These are phyloP conservation scores for Picea mariana DNA, from an alignment of 83 land plant species.

Conservation along the genomic window DNA sequence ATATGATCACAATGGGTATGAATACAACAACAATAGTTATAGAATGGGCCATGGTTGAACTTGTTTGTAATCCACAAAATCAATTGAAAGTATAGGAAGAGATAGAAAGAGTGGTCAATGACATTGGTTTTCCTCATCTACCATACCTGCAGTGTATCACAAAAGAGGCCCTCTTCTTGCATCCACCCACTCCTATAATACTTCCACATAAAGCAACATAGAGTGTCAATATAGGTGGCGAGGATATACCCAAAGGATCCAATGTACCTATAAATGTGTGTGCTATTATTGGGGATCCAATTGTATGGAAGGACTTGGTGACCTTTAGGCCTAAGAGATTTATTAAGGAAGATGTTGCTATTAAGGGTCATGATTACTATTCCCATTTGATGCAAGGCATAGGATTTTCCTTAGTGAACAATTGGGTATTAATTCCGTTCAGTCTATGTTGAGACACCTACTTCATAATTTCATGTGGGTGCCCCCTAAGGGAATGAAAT, in stretches of 20 bases:
- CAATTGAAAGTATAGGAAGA: slow-evolving; percentile 89
- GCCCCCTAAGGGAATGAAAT: too few relatives aligned
- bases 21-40: slow-evolving; percentile 88
- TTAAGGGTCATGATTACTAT: slow-evolving; percentile 12
- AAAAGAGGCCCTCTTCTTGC: slow-evolving; percentile 85
- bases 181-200: slow-evolving; percentile 39
- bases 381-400: too few relatives aligned
- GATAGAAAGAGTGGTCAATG: slow-evolving; percentile 70
- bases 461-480: too few relatives aligned
- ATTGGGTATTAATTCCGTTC: too few relatives aligned
- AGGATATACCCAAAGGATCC: slow-evolving; percentile 92
- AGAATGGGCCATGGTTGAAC: slow-evolving; percentile 97
- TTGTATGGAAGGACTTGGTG: too few relatives aligned
- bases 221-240: slow-evolving; percentile 80
- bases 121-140: slow-evolving; percentile 67
- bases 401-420: too few relatives aligned
- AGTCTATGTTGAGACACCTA: too few relatives aligned
- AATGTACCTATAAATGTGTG: slow-evolving; percentile 88
- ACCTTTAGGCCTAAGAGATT: slow-evolving; percentile 61
- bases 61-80: slow-evolving; percentile 69
- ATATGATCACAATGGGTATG: slow-evolving; percentile 96
- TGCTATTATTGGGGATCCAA: slow-evolving; percentile 74
- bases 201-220: slow-evolving; percentile 90
- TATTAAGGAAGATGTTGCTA: slow-evolving; percentile 84
- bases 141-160: slow-evolving; percentile 80